Percentiles rank a stretch among this genome's conserved stretches.
These are phyloP conservation scores for Pelargonium cotyledonis DNA, from an alignment of 441 rosid species.

Conservation along the genomic window DNA sequence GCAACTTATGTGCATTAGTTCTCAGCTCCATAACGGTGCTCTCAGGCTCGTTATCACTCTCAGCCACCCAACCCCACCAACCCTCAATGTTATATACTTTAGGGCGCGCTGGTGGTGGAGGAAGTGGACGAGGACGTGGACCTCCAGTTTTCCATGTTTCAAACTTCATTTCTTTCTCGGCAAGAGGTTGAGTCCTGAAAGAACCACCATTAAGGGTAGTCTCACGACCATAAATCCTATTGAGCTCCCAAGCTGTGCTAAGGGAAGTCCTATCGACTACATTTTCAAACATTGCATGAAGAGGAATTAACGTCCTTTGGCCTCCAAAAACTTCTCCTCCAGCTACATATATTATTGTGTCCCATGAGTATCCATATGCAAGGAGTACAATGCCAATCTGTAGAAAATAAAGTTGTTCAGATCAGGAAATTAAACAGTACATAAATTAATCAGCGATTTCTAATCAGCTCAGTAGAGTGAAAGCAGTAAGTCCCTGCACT, in stretches of 20 bases:
- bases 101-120: conserved; percentile 84
- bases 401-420: conserved; percentile 9
- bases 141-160: conserved; percentile 56
- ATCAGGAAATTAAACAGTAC: not conserved
- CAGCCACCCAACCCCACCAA: conserved; percentile 99
- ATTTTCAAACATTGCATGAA: conserved; percentile 87
- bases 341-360: conserved; percentile 72
- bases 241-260: conserved; percentile 80
- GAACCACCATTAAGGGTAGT: conserved; percentile 42
- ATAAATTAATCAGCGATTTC: conserved; percentile 7
- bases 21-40: conserved; percentile 91
- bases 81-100: conserved; percentile 90
- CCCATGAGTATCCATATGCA: conserved; percentile 86
- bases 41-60: conserved; percentile 96
- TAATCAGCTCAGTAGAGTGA: not conserved
- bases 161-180: conserved; percentile 48
- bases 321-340: conserved; percentile 98
- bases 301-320: conserved; percentile 76
- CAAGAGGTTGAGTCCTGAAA: conserved; percentile 42
- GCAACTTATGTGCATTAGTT: conserved; percentile 86
- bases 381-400: conserved; percentile 93
- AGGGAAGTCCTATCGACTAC: conserved; percentile 91
- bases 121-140: conserved; percentile 91
- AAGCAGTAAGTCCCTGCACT: too few species aligned
- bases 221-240: conserved; percentile 83